Base-by-base conservation (phyloP, 352 stramenopile genomes). In the Thraustochytrium striatum region DNA sequence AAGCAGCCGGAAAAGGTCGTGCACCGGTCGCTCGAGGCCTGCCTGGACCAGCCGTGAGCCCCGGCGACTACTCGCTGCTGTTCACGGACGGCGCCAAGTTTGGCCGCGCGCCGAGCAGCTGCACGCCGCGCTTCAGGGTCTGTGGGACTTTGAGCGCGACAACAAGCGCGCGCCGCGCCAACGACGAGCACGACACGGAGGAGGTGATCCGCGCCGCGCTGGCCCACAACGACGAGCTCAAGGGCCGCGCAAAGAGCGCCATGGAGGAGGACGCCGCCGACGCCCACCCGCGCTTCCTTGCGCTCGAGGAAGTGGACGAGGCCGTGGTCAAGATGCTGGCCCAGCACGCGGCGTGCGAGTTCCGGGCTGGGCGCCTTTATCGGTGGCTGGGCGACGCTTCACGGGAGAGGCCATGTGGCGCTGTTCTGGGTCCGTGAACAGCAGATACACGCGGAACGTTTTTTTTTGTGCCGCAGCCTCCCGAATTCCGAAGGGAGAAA, bases 11-110 rank as follows among this genome's bases (percentile, higher is more conserved):
- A 94, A 3, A 95, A 89, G 2, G 84, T 97, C 25, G 88, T 88
- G 25, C 98, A 98, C 86, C 91, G 95, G 82, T 84, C 88, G 11
- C 87, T 98, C 50, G 84, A 85, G 39, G 89, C 91, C 61, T 89
- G 92, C 16, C 85, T 98, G 39, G 85, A 82, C 0, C 81, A 91
- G 5, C 94, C 93, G 93, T 92, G 7, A 93, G 98, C 25, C 70
- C 70, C n/a, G 57, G 58, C 30, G 93, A 93, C 9, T 69, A 61
- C 55, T 72, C 58, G 61, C 95, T 98, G 59, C 91, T 99, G 82
- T 89, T 98, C 73, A 98, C 88, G 39, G 96, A 99, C 68, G 98
- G 98, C 85, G 95, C 94, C 36, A 99, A 99, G 85, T 88, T 98
- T 70, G 94, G 94, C 75, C 92, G 95, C 35, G n/a, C n/a, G 89